Percentiles rank a stretch among this genome's conserved stretches.
Conservation (phyloP, 768 basidiomycete species). For the Mycena rebaudengoi region DNA sequence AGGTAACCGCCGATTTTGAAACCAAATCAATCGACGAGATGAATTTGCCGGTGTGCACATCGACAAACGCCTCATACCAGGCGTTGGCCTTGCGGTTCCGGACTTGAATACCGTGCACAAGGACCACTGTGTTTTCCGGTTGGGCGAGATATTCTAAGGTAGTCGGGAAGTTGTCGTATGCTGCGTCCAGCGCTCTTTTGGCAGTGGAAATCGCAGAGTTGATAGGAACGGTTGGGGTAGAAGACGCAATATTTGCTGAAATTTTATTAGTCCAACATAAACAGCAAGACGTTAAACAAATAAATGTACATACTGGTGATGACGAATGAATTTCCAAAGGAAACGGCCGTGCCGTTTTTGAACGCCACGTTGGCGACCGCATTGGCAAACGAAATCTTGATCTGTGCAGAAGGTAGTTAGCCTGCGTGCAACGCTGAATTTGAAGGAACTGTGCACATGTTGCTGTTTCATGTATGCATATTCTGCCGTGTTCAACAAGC, state of each 20-base stretch:
- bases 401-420: too few species aligned
- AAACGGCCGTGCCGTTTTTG: conserved; percentile 39
- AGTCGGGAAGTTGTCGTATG: conserved; percentile 38
- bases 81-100: conserved; percentile 48
- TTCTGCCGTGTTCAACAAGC: too few species aligned
- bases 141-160: conserved; percentile 41
- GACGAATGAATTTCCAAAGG: conserved; percentile 44
- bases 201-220: conserved; percentile 36
- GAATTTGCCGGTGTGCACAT: conserved; percentile 50
- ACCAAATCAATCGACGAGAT: conserved; percentile 55
- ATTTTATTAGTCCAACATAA: background rate
- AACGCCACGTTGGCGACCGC: conserved; percentile 47
- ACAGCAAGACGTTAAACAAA: too few species aligned
- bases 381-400: conserved; percentile 45
- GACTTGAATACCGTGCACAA: conserved; percentile 49
- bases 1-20: conserved; percentile 33
- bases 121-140: conserved; percentile 36
- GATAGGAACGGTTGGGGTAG: conserved; percentile 33
- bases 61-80: conserved; percentile 59
- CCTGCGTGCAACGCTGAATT: too few species aligned
- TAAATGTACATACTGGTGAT: conserved; percentile 34
- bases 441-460: too few species aligned
- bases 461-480: too few species aligned
- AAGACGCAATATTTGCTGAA: conserved; percentile 32
- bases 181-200: conserved; percentile 36